Evolutionary conservation across 148 eudicot genomes (phyloP), one percentile per base, ranked within the genome.

Genomic region (Camellia japonica): DNA sequence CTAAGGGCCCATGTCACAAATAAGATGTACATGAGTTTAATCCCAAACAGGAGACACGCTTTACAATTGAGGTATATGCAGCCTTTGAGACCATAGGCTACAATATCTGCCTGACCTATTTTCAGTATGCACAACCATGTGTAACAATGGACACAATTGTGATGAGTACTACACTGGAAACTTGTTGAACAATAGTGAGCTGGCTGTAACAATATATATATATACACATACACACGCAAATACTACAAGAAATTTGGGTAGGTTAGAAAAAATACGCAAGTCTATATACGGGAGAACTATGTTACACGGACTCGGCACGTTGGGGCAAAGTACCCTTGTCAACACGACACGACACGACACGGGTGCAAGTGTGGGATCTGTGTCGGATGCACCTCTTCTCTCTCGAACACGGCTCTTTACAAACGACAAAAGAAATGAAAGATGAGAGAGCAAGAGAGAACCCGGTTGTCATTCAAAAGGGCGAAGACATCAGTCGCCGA

Each of bases 61-160:
- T 6, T 23, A 13, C 6, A n/a, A 59, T 38, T 41, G 65, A 58
- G 7, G 30, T 1, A 41, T 5, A 9, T 9, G 13, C 46, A 49
- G 59, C 65, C 62, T 58, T 10, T 11, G 16, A 58, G 44, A 75
- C 19, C 55, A 75, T 0, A 42, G 54, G 1, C 4, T 41, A 46
- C 42, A 11, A 56, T 58, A n/a, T 9, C 11, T 43, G 78, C 13
- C 55, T 47, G 3, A n/a, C 55, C 13, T 8, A 60, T 42, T 43
- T 43, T 46, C 73, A 69, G 51, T 69, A 46, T 19, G 73, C 51
- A 69, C 73, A 69, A 69, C 52, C 20, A 68, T 69, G 46, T 43
- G 52, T 18, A 18, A 43, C 54, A 68, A 9, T 44, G 20, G 54
- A 18, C 54, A 42, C n/a, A 68, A 43, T 38, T 41, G 42, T 46